Evolutionary conservation across 2,329 filamentous ascomycete species (phyloP).

Genomic region (Aureobasidium sp.): DNA sequence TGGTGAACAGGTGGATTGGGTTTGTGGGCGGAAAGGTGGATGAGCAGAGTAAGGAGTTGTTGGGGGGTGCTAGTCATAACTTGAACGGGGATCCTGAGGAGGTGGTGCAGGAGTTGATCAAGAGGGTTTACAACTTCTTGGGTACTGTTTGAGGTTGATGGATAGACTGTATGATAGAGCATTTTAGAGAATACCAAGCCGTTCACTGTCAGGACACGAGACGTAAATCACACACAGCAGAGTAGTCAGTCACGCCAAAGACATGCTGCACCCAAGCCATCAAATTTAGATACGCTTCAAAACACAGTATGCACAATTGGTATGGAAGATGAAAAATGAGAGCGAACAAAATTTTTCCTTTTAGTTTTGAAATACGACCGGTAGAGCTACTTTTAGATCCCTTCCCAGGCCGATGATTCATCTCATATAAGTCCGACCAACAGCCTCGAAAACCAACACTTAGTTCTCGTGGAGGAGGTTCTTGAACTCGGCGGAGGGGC

Average conservation of each 20-base stretch:
- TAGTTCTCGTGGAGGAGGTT: conserved; percentile 44
- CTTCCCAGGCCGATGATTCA: conserved; percentile 8
- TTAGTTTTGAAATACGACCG: conserved; percentile 6
- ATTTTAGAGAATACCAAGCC: neutral
- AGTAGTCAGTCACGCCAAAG: no score
- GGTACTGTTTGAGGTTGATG: neutral
- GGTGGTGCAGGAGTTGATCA: conserved; percentile 44
- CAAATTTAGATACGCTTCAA: neutral
- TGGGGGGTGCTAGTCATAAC: conserved; percentile 47
- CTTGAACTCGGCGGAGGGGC: conserved; percentile 47
- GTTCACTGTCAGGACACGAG: neutral
- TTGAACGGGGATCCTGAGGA: conserved; percentile 41
- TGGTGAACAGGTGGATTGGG: conserved; percentile 53
- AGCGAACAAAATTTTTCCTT: conserved; percentile 4
- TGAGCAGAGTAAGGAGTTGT: conserved; percentile 41
- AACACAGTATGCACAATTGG: neutral
- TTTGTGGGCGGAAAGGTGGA: conserved; percentile 44
- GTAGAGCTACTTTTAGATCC: conserved; percentile 13
- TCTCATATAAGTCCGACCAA: conserved; percentile 3
- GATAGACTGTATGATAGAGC: neutral
- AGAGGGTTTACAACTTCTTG: conserved; percentile 44
- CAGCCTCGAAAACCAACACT: conserved; percentile 14
- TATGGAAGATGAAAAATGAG: neutral
- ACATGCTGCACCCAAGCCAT: no score
- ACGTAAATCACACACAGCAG: neutral